Base-by-base conservation (phyloP, 2,329 filamentous ascomycete genomes). In the Fusarium nurragi region DNA sequence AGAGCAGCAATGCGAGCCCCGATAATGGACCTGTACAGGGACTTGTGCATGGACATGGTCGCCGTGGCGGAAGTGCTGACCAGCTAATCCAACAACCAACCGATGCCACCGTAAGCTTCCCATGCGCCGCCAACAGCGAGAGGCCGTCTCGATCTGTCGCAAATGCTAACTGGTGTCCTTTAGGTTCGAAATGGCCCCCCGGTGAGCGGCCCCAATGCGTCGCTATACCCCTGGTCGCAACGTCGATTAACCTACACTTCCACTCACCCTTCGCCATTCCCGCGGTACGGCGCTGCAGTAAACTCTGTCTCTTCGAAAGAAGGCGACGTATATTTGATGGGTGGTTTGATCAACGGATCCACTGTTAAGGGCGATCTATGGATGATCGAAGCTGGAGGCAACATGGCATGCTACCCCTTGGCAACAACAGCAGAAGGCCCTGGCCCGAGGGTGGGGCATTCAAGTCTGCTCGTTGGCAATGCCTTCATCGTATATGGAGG, bases 401-500 rank as follows among this genome's bases (percentile, higher is more conserved):
- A 87, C 75, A 88, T 98, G 83, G 87, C 92, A 21, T 98, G 95
- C 77, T 97, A 96, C 75, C 94, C 94, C 22, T 88, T 99, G 54
- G 88, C 91, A 12, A 97, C 95, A 1, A 95, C 93, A 1, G 91
- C 93, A 19, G 95, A 99, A 77, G 95, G 95, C 0, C 96, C 95
- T 2, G 94, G 95, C 5, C 95, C 96, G 2, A 88, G 95, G 80
- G 95, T 99, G 49, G 95, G 95, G 5, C 95, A 99, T 79, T 86
- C 94, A 19, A 96, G 94, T 81, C 82, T 99, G 72, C 84, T 99
- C 16, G 95, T 99, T 51, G 96, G 96, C 56, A 99, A 99, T 78
- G 95, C 95, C 1, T 99, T 98, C 76, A 99, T 99, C 70, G 95
- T 99, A 13, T 99, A 98, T 74, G 96, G 95, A 46, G 95, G 95